phyloP scores from a whole-genome alignment of 1,284 basidiomycete genomes.

The Puccinia triticina region DNA sequence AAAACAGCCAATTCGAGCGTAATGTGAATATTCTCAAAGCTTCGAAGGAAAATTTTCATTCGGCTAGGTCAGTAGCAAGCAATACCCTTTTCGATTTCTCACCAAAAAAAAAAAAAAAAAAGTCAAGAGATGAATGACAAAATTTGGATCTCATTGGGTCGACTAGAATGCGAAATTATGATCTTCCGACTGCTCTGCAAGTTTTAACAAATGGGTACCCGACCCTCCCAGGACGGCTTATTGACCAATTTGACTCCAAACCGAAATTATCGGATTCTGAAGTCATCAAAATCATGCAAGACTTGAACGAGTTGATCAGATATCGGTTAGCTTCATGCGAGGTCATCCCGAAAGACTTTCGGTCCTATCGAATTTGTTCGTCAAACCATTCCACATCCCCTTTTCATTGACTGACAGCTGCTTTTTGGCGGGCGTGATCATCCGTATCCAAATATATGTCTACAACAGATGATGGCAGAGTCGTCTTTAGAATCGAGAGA shows the following conservation, averaged over 20 bases:
- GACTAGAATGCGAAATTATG: conserved; percentile 38
- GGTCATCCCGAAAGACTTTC: conserved; percentile 42
- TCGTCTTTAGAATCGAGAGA: conserved; percentile 35
- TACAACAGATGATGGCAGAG: conserved; percentile 42
- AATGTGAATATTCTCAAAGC: conserved; percentile 70
- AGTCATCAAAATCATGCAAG: conserved; percentile 39
- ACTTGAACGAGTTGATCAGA: conserved; percentile 43
- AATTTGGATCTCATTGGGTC: background rate
- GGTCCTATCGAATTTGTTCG: conserved; percentile 45
- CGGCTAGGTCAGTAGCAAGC: conserved; percentile 57
- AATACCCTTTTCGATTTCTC: background rate
- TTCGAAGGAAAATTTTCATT: conserved; percentile 65
- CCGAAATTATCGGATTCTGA: conserved; percentile 19
- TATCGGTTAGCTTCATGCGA: conserved; percentile 36
- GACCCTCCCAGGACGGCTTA: conserved; percentile 29
- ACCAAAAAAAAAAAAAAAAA: background rate
- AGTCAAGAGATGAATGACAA: background rate
- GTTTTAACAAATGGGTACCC: conserved; percentile 50
- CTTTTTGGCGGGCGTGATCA: background rate
- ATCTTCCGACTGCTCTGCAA: conserved; percentile 44
- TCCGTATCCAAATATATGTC: background rate
- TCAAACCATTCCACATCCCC: background rate
- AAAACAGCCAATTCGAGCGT: conserved; percentile 78
- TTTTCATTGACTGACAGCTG: conserved; percentile 5
- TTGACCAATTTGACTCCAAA: conserved; percentile 36